These are phyloP conservation scores for Oemleria cerasiformis DNA, from an alignment of 306 rosid genomes.

Conservation along the genomic window DNA sequence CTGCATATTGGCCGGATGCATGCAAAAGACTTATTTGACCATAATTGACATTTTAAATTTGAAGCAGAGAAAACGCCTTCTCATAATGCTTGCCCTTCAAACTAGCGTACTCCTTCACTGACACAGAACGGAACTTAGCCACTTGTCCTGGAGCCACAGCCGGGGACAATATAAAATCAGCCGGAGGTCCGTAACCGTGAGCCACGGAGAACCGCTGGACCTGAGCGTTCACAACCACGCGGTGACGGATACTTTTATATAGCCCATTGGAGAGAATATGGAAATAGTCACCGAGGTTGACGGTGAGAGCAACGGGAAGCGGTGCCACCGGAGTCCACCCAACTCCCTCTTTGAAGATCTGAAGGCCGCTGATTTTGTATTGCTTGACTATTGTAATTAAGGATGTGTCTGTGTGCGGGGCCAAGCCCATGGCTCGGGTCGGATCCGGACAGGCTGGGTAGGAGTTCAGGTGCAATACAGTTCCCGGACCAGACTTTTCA, in stretches of 20 bases:
- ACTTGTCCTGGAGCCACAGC: background rate
- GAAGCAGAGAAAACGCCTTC: slow-evolving; percentile 42
- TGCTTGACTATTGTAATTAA: slow-evolving; percentile 64
- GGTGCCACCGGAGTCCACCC: slow-evolving; percentile 65
- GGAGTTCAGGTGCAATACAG: slow-evolving; percentile 59
- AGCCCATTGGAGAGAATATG: slow-evolving; percentile 56
- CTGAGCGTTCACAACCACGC: slow-evolving; percentile 42
- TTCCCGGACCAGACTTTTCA: no score
- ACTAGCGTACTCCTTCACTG: slow-evolving; percentile 42
- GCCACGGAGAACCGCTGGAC: slow-evolving; percentile 48
- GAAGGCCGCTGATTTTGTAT: slow-evolving; percentile 50
- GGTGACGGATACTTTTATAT: slow-evolving; percentile 48
- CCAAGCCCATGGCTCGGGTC: slow-evolving; percentile 62
- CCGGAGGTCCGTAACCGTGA: slow-evolving; percentile 55
- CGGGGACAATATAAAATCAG: slow-evolving; percentile 45
- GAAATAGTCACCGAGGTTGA: slow-evolving; percentile 61
- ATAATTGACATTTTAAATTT: background rate
- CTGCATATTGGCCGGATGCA: no score
- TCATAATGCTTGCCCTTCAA: slow-evolving; percentile 45
- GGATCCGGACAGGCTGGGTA: slow-evolving; percentile 75
- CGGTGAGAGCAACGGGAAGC: slow-evolving; percentile 32
- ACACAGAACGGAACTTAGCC: slow-evolving; percentile 43
- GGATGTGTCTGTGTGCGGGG: slow-evolving; percentile 78
- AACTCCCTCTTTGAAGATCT: slow-evolving; percentile 43
- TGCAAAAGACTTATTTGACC: no score